Evolutionary conservation across 495 filamentous ascomycete genomes (phyloP), one percentile per base, ranked within the genome.

Genomic region (Umbilicaria muhlenbergii): DNA sequence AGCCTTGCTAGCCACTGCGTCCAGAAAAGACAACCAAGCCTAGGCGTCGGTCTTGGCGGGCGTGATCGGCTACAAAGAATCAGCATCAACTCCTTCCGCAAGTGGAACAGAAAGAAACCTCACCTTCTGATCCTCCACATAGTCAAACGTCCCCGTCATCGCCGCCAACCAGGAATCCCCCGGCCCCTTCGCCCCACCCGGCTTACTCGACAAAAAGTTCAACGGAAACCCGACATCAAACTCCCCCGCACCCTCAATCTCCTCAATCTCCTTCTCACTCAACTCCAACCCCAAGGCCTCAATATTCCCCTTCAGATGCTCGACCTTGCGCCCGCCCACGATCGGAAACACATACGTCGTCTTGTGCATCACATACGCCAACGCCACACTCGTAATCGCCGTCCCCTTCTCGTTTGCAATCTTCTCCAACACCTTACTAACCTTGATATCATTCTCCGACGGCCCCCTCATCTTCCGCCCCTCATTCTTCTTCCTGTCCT

Each of bases 301-400:
- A 46, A 86, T 78, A 43, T 78, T 84, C 45, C 61, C 70, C 58
- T 78, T 75, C 4, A 87, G 54, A 45, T 83, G 75, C 51, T 75
- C 70, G 38, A 80, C 59, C 55, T 74, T 82, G 8, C 77, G 56
- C 0, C 74, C 75, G 13, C 81, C 82, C 18, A 83, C 65, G 49
- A 86, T 82, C 1, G 83, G 82, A 51, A 78, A 81, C 33, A 84
- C 79, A 51, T 86, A 79, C 2, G 80, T 77, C n/a, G 78, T 65
- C 61, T 85, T 86, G 50, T 74, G 69, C 66, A 77, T 71, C 0
- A 85, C 75, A 54, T 87, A 87, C 8, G 82, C 81, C 34, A 85
- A 57, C 5, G 81, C 81, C 10, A 66, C 49, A 38, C 48, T 53
- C 0, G 62, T 64, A 14, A 73, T 50, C 1, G 51, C 42, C 11